A percentile compares a stretch with the other conserved stretches of the same genome.
phyloP scores from a whole-genome alignment of 192 early-diverging fungal genomes.

The Umbelopsis vinacea region DNA sequence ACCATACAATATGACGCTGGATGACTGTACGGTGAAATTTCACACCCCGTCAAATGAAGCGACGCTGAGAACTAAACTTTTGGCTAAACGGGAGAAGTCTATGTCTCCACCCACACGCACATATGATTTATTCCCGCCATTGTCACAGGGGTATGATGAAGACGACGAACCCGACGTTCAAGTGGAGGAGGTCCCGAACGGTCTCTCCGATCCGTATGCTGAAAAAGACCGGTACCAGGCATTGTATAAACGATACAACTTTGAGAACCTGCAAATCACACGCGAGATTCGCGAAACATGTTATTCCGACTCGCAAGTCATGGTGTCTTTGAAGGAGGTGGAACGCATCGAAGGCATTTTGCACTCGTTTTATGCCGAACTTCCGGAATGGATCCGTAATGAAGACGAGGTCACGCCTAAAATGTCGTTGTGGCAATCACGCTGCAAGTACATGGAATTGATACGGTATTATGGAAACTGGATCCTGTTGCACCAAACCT shows the following conservation, averaged over 20 bases:
- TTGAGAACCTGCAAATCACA: constrained; percentile 35
- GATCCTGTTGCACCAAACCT: constrained; percentile 42
- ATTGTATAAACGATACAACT: constrained; percentile 33
- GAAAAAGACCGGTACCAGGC: constrained; percentile 29
- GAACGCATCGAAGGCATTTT: constrained; percentile 34
- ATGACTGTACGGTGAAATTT: constrained; percentile 16
- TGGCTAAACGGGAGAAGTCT: constrained; percentile 3
- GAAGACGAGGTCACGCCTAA: neutral
- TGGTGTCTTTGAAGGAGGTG: constrained; percentile 26
- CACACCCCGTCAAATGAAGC: neutral
- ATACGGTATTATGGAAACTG: constrained; percentile 41
- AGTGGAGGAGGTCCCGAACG: neutral
- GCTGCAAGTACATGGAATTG: constrained; percentile 33
- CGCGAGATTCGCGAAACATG: constrained; percentile 38
- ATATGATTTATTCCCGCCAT: neutral
- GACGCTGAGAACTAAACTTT: neutral
- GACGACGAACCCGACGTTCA: neutral
- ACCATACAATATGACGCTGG: constrained; percentile 36
- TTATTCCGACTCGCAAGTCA: constrained; percentile 31
- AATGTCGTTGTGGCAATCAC: constrained; percentile 29
- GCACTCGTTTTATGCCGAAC: neutral
- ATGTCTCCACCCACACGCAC: constrained; percentile 5
- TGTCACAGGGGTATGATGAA: neutral
- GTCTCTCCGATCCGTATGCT: neutral
- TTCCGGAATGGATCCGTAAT: constrained; percentile 7